Base-by-base conservation (phyloP, 2,329 filamentous ascomycete species). In the Fonsecaea pedrosoi region DNA sequence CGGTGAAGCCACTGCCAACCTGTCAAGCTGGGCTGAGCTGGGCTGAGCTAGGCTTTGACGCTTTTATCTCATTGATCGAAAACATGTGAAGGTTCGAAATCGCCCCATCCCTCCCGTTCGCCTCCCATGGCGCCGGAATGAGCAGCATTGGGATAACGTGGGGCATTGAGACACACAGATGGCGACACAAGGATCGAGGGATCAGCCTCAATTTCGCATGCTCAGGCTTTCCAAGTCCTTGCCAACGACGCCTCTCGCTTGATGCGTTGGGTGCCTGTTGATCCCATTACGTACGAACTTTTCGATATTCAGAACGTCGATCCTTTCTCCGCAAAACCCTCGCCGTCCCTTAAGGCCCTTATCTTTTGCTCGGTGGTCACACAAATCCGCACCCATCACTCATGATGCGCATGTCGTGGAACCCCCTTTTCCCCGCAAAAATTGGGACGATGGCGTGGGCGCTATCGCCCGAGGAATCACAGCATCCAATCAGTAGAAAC, bases 261-360 rank as follows among this genome's bases (percentile, higher is more conserved):
- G 42, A 10, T 48, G n/a, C 13, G 45, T 50, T 50, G 45, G 18
- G 45, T 50, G 45, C 45, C 45, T 50, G 45, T 50, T 50, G 45
- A 50, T 50, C 45, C 25, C 45, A 25, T 50, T 50, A 50, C 45
- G 45, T 50, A 50, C 45, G 21, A 50, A 21, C 21, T 50, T 50
- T 9, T 50, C 7, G 45, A 50, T 25, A 25, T 50, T 1, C 18
- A 42, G 40, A 7, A 18, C 40, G 15, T n/a, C 18, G 15, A n/a
- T 42, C 40, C 40, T 25, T 25, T 25, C 25, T 42, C 40, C 40
- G 13, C 40, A 42, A 42, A 42, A 4, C 40, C 13, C 40, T n/a
- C 18, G 40, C 18, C 40, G 9, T 13, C 38, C 38, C 10, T 40
- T 13, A n/a, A n/a, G 40, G 40, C n/a, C 15, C 45, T 50, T 50